phyloP scores from a whole-genome alignment of 768 basidiomycete genomes.

The Lactifluus echinatus region DNA sequence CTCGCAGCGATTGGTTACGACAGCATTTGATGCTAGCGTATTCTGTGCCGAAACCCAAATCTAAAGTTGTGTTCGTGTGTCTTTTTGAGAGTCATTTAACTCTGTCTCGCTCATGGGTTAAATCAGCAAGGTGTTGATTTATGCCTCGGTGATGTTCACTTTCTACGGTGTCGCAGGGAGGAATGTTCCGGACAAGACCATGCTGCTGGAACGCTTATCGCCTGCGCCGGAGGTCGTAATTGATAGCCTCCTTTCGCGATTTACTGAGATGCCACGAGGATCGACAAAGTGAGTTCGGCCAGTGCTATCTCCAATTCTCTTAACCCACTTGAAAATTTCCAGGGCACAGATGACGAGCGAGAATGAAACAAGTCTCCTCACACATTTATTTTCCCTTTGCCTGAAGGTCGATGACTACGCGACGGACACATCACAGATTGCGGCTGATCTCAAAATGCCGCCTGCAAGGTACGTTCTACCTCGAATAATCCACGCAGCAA shows the following conservation, averaged over 20 bases:
- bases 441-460: slow-evolving; percentile 64
- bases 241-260: slow-evolving; percentile 68
- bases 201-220: slow-evolving; percentile 47
- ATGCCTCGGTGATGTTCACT: slow-evolving; percentile 74
- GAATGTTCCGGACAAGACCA: slow-evolving; percentile 39
- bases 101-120: neutral
- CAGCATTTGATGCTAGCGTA: slow-evolving; percentile 43
- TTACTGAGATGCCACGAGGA: slow-evolving; percentile 67
- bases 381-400: slow-evolving; percentile 74
- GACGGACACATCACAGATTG: slow-evolving; percentile 57
- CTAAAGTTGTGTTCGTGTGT: slow-evolving; percentile 52
- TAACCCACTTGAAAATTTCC: neutral
- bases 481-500: neutral
- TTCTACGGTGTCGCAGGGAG: slow-evolving; percentile 42
- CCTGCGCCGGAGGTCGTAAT: slow-evolving; percentile 54
- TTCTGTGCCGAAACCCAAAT: slow-evolving; percentile 42
- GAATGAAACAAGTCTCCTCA: slow-evolving; percentile 61
- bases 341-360: slow-evolving; percentile 48
- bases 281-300: slow-evolving; percentile 46
- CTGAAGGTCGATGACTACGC: slow-evolving; percentile 73
- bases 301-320: neutral
- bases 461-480: slow-evolving; percentile 46
- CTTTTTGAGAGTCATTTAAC: neutral
- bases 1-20: slow-evolving; percentile 62
- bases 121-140: slow-evolving; percentile 62